Evolutionary conservation across 352 stramenopile species (phyloP).

Genomic region (Pythium brachiatum): DNA sequence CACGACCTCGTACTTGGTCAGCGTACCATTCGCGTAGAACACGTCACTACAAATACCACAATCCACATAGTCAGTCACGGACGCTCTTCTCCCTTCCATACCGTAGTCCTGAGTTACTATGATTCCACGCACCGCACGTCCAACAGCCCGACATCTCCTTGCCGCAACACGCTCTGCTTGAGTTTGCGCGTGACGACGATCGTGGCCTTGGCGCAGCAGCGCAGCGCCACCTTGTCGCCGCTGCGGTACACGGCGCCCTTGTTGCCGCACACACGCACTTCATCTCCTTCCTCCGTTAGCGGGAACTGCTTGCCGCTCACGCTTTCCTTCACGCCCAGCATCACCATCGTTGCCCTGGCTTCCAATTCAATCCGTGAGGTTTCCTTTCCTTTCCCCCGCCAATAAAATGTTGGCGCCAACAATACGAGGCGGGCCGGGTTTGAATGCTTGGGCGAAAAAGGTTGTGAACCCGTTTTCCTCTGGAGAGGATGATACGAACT

Average conservation of each 20-base stretch:
- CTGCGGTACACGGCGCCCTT: constrained; percentile 72
- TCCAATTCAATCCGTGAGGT: neutral
- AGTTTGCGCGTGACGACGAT: constrained; percentile 70
- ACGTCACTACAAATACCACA: constrained; percentile 36
- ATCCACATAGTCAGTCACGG: too few relatives aligned
- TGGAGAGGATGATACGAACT: constrained; percentile 1
- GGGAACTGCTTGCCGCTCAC: constrained; percentile 58
- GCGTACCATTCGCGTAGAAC: constrained; percentile 81
- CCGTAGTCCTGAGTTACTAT: too few relatives aligned
- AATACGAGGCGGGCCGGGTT: neutral
- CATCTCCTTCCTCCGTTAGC: constrained; percentile 43
- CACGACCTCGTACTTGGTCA: constrained; percentile 84
- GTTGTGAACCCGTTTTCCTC: neutral
- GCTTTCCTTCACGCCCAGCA: constrained; percentile 67
- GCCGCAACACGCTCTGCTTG: constrained; percentile 72
- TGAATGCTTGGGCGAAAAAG: neutral
- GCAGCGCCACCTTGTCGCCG: constrained; percentile 61
- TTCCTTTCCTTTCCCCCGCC: constrained; percentile 3
- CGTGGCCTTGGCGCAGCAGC: constrained; percentile 72
- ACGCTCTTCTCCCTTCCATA: neutral
- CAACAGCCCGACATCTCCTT: constrained; percentile 71
- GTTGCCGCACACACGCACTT: constrained; percentile 61
- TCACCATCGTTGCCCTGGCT: constrained; percentile 12
- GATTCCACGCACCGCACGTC: constrained; percentile 39
- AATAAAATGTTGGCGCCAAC: constrained; percentile 14